Evolutionary conservation across 306 rosid genomes (phyloP), one percentile per base, ranked within the genome.

Genomic region (Acacia melanoxylon): DNA sequence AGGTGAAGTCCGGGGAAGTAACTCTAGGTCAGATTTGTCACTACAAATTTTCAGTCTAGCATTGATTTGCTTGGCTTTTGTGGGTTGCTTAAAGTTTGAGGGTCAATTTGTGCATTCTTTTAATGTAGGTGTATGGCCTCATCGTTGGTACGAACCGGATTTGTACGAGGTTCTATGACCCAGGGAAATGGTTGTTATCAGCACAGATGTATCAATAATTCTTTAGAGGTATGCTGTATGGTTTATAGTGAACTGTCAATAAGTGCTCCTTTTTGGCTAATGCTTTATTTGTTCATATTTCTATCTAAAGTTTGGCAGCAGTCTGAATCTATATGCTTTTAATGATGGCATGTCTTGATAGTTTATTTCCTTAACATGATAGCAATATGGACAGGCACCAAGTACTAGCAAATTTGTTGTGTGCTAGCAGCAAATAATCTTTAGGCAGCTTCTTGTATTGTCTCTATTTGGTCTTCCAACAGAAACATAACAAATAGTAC

Each of bases 161-260:
- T 93, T 88, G 93, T 95, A 52, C 86, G 98, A 78, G 98, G 98
- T 67, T 93, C 97, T 52, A 76, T 83, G 90, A 90, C 97, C 83
- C 98, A 95, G 84, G 98, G 97, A 81, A 95, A 95, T 87, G 98
- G 98, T 75, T 95, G 98, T 87, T 95, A 95, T 91, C 97, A 91
- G 88, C 98, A 95, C 83, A 84, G 93, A 81, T 95, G 98, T 78
- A 86, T 85, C 77, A 93, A 89, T 83, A 91, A 86, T 72, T 87
- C 94, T 72, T 87, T 95, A 75, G 97, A 93, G 97, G 98, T 95
- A 86, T 83, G 71, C 19, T 91, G 97, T 93, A 82, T 82, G 63
- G 19, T 81, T 65, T 70, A 46, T 33, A 10, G 75, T 80, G 25
- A 69, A 13, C 54, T 41, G n/a, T n/a, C n/a, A n/a, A 25, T 49